Evolutionary conservation across 495 filamentous ascomycete species (phyloP).

Genomic region (Neurospora sp.): DNA sequence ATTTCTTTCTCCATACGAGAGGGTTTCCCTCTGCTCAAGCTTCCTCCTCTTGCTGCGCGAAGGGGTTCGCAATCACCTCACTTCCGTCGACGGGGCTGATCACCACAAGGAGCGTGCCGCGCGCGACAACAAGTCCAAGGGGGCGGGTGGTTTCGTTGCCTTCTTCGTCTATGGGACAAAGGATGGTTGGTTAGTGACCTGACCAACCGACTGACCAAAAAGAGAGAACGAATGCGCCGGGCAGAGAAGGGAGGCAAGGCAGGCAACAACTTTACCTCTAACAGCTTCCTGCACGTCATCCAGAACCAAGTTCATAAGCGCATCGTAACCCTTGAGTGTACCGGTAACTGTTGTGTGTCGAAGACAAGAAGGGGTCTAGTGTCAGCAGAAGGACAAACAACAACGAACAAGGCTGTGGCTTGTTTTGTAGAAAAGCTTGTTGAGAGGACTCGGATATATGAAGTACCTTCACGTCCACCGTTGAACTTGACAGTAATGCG

Average conservation of each 20-base stretch:
- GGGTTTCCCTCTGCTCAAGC: neutral
- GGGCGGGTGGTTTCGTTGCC: slow-evolving; percentile 76
- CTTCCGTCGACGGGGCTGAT: slow-evolving; percentile 91
- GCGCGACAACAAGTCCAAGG: slow-evolving; percentile 82
- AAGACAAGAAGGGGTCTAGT: neutral
- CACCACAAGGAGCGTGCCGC: slow-evolving; percentile 83
- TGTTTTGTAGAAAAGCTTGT: neutral
- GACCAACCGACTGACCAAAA: neutral
- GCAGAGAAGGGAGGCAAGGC: neutral
- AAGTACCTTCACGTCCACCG: slow-evolving; percentile 80
- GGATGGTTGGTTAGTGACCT: neutral
- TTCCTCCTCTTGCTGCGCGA: slow-evolving; percentile 56
- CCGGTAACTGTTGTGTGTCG: slow-evolving; percentile 54
- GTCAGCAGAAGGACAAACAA: neutral
- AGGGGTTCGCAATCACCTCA: slow-evolving; percentile 92
- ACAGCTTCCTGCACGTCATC: slow-evolving; percentile 88
- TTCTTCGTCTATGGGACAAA: slow-evolving; percentile 55
- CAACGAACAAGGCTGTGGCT: neutral
- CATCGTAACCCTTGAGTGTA: slow-evolving; percentile 87
- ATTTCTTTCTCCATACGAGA: neutral
- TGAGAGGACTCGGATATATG: neutral
- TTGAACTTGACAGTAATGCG: slow-evolving; percentile 91
- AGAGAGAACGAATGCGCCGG: neutral
- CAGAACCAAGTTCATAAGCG: slow-evolving; percentile 93
- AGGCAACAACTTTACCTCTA: slow-evolving; percentile 46